These are phyloP conservation scores for Grosmannia clavigera DNA, from an alignment of 2,329 filamentous ascomycete genomes.

Conservation along the genomic window DNA sequence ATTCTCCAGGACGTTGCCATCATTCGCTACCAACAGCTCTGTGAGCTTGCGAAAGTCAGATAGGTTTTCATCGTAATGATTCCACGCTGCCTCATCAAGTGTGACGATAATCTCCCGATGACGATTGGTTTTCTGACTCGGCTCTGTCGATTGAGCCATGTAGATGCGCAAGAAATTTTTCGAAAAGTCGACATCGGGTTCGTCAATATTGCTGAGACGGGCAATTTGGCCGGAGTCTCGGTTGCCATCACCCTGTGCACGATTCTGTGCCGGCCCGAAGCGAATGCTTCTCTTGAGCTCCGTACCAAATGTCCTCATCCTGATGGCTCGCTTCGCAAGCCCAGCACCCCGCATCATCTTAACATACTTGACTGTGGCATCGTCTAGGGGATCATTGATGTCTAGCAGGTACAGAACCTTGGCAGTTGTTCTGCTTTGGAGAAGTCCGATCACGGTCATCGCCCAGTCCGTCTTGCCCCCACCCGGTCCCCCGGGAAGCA, in stretches of 20 bases:
- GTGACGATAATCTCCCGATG: constrained; percentile 19
- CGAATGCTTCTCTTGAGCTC: constrained; percentile 9
- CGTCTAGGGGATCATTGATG: constrained; percentile 34
- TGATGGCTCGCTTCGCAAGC: constrained; percentile 15
- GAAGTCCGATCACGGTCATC: constrained; percentile 25
- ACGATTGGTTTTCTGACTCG: not conserved
- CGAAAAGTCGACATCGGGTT: constrained; percentile 12
- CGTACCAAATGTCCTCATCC: constrained; percentile 12
- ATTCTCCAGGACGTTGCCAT: constrained; percentile 12
- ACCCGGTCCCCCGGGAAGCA: constrained; percentile 34
- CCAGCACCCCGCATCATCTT: constrained; percentile 23
- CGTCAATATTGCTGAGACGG: not conserved
- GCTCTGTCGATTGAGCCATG: not conserved
- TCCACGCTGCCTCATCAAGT: constrained; percentile 30
- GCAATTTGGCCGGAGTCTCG: no score
- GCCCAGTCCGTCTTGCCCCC: constrained; percentile 36
- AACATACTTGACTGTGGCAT: constrained; percentile 29
- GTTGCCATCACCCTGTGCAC: not conserved
- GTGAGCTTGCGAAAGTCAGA: constrained; percentile 22
- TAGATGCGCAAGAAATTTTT: constrained; percentile 25
- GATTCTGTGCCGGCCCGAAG: not conserved
- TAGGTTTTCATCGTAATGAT: constrained; percentile 23
- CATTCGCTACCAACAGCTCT: constrained; percentile 21
- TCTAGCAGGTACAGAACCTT: constrained; percentile 33
- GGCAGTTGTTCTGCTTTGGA: constrained; percentile 14